Conservation (phyloP, 2,329 filamentous ascomycete genomes). For the Fusarium avenaceum region DNA sequence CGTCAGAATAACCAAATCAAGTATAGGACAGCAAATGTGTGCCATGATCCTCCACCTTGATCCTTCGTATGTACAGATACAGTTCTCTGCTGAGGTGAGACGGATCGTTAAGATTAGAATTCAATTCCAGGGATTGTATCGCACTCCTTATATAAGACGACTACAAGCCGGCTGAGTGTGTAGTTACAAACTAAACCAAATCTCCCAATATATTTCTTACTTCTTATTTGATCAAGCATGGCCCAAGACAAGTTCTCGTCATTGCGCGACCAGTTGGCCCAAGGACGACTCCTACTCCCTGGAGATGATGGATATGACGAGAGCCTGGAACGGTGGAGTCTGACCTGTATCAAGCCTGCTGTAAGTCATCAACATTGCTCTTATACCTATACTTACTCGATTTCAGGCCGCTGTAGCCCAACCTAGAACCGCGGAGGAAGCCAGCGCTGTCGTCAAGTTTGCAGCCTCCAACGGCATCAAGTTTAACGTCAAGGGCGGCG, state of each 20-base stretch:
- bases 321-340: slow-evolving; percentile 56
- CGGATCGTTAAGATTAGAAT: not conserved
- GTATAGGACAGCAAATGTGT: not conserved
- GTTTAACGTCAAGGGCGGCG: slow-evolving; percentile 67
- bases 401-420: slow-evolving; percentile 61
- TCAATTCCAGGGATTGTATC: not conserved
- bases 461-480: slow-evolving; percentile 60
- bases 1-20: not conserved
- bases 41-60: not conserved
- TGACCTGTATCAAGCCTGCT: slow-evolving; percentile 55
- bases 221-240: slow-evolving; percentile 24
- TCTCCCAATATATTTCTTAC: not conserved
- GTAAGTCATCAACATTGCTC: slow-evolving; percentile 21
- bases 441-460: slow-evolving; percentile 60
- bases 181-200: not conserved
- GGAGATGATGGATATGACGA: slow-evolving; percentile 52
- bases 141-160: slow-evolving; percentile 21
- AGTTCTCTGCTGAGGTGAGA: slow-evolving; percentile 14
- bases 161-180: not conserved
- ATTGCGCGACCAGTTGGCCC: slow-evolving; percentile 37
- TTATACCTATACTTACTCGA: slow-evolving; percentile 4
- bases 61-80: not conserved
- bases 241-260: slow-evolving; percentile 31
- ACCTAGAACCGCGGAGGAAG: slow-evolving; percentile 57
- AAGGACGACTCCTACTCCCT: slow-evolving; percentile 52